Conservation (phyloP, 371 early-diverging fungal genomes). For the Circinella umbellata region DNA sequence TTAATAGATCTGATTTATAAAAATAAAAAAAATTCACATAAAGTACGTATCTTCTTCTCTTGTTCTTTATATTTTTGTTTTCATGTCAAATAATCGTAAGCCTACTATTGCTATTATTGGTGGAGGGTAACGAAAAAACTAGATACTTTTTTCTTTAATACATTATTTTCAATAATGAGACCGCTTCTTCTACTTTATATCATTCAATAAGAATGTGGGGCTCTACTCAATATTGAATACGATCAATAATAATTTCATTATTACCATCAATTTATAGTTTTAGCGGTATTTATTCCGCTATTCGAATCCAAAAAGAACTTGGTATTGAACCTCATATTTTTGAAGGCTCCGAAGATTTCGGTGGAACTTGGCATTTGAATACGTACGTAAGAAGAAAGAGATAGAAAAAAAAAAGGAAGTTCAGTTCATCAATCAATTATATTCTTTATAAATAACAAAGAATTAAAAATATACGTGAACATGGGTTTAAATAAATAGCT, state of each 20-base stretch:
- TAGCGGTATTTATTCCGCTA: slow-evolving; percentile 43
- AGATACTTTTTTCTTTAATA: neutral
- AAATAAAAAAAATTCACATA: neutral
- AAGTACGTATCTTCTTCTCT: neutral
- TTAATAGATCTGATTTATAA: no score
- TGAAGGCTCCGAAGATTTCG: slow-evolving; percentile 58
- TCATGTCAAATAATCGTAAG: neutral
- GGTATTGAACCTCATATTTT: slow-evolving; percentile 51
- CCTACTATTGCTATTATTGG: slow-evolving; percentile 6
- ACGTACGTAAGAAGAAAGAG: slow-evolving; percentile 34
- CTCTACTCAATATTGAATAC: no score
- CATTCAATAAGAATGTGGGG: no score
- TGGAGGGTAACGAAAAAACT: neutral
- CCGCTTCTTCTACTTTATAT: no score
- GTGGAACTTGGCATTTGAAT: slow-evolving; percentile 67
- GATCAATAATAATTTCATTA: no score
- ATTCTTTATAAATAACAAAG: no score
- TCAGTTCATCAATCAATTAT: no score
- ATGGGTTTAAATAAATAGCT: neutral
- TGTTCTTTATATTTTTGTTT: neutral
- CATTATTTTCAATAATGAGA: no score
- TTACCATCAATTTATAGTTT: neutral
- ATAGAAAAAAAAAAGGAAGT: no score
- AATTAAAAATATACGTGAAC: neutral
- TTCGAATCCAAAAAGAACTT: slow-evolving; percentile 55